Conservation (phyloP, 2,329 filamentous ascomycete genomes). For the Lecanosticta acicola region DNA sequence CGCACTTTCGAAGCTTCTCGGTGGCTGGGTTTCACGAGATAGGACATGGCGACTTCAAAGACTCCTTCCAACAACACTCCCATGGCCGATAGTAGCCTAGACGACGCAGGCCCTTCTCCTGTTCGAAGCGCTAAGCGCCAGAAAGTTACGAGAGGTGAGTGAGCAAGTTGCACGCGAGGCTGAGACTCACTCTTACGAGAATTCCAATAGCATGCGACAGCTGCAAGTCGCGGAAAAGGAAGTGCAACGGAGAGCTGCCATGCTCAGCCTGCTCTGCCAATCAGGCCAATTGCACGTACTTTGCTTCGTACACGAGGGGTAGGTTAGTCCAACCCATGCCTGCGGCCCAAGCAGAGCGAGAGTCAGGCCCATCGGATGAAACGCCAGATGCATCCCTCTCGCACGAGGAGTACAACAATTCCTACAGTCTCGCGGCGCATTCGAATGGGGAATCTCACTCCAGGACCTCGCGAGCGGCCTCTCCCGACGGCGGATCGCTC, state of each 20-base stretch:
- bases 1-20: too few species aligned
- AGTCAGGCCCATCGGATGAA: background rate
- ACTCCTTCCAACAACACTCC: too few species aligned
- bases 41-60: too few species aligned
- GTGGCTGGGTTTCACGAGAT: too few species aligned
- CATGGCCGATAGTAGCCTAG: too few species aligned
- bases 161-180: background rate
- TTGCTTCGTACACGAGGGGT: constrained; percentile 46
- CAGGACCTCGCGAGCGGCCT: constrained; percentile 13
- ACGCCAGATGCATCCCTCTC: background rate
- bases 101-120: too few species aligned
- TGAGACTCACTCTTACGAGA: too few species aligned
- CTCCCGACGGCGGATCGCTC: constrained; percentile 17
- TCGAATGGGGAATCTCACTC: constrained; percentile 11
- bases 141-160: background rate
- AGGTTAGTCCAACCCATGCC: constrained; percentile 23
- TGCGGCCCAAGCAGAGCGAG: constrained; percentile 27
- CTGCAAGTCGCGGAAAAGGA: constrained; percentile 36
- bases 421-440: background rate
- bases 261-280: constrained; percentile 35
- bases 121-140: background rate
- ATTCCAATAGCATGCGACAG: constrained; percentile 30
- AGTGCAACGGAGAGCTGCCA: constrained; percentile 38
- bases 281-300: constrained; percentile 42
- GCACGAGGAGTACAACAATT: background rate